Base-by-base conservation (phyloP, 371 early-diverging fungal genomes). In the Mortierella sp. region DNA sequence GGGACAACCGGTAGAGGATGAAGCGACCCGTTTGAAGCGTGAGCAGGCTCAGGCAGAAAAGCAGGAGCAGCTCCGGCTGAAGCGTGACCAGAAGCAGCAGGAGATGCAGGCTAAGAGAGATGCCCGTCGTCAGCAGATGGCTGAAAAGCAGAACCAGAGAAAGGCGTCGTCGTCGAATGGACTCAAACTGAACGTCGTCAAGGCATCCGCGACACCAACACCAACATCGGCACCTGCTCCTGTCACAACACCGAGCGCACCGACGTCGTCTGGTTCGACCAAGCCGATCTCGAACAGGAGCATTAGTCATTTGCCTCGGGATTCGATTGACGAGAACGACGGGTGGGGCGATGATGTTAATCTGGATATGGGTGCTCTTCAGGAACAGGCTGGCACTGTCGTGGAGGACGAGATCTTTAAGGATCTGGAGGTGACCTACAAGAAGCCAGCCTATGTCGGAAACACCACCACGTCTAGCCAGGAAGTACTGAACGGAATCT, bases 31-130 rank as follows among this genome's bases (percentile, higher is more conserved):
- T 10, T 16, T 50, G 40, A 68, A 69, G 66, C 74, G 75, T 37
- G 83, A 82, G 55, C 55, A 66, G 37, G 83, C 71, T 48, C 74
- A 69, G 37, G 69, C 72, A 13, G 75, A 82, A 39, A 77, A 77
- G 52, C 78, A 82, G 47, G 83, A 82, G 34, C 78, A 77, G 29
- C 63, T 82, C 14, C 71, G 75, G 1, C 45, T 53, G 64, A 82
- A 82, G 61, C 78, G 83, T 14, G 83, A 82, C 26, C 83, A 82
- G 22, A 82, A 82, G 70, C 83, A 82, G 47, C 78, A 82, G 45
- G 83, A 77, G 45, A 77, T 82, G 75, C 73, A 72, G 47, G 83
- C 78, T 2, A 82, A 82, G 53, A 74, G 83, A n/a, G 83, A 82
- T 29, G 83, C 83, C 2, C 70, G 83, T 2, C 74, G 75, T 43